Evolutionary conservation across 1,284 basidiomycete species (phyloP).

Genomic region (Coniferiporia weirii): DNA sequence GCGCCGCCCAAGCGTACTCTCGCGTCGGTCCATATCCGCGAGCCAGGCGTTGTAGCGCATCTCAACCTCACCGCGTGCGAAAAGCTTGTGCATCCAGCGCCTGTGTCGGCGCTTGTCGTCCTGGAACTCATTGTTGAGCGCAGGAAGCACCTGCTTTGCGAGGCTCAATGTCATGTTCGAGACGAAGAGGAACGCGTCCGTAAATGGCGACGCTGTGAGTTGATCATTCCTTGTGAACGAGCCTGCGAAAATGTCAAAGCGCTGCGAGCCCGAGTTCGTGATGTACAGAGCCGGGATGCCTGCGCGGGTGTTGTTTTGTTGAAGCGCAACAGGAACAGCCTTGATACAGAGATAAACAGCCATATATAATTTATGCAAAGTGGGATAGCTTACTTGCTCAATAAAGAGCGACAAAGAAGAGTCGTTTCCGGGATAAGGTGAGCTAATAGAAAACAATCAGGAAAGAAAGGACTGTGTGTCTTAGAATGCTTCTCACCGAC

Average conservation of each 20-base stretch:
- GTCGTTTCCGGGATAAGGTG: constrained; percentile 60
- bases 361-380: not conserved
- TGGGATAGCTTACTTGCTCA: constrained; percentile 14
- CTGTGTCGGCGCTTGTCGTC: constrained; percentile 23
- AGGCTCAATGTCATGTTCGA: constrained; percentile 42
- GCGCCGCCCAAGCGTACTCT: not conserved
- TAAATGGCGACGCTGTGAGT: constrained; percentile 64
- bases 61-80: constrained; percentile 48
- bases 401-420: constrained; percentile 61
- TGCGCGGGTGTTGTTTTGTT: constrained; percentile 56
- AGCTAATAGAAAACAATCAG: constrained; percentile 28
- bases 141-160: constrained; percentile 48
- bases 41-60: constrained; percentile 49
- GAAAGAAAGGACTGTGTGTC: too few relatives aligned
- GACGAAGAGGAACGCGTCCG: constrained; percentile 56
- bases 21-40: constrained; percentile 39
- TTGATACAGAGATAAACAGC: constrained; percentile 19
- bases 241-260: constrained; percentile 69
- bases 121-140: constrained; percentile 41
- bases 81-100: constrained; percentile 36
- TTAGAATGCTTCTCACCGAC: constrained; percentile 36
- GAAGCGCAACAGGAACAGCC: constrained; percentile 52
- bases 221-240: constrained; percentile 77
- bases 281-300: constrained; percentile 50
- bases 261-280: constrained; percentile 67